Base-by-base conservation (phyloP, 2,329 filamentous ascomycete genomes). In the Pseudogymnoascus verrucosus region DNA sequence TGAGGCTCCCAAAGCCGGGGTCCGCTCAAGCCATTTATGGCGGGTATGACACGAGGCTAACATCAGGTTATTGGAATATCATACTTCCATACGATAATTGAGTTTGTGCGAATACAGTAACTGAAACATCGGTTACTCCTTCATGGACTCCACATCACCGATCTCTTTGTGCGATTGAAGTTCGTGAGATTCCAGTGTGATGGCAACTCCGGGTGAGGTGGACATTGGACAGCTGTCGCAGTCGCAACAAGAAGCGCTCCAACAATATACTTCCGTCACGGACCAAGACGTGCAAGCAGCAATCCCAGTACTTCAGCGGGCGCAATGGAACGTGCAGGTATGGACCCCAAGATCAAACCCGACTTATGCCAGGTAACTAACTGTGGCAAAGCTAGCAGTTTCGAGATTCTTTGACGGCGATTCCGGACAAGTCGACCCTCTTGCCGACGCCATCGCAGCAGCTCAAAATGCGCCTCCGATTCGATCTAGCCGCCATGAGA, bases 341-440 rank as follows among this genome's bases (percentile, higher is more conserved):
- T 39, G 76, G 65, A 14, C 19, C 11, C 23, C 19, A 6, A 44
- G 34, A 34, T n/a, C 61, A 51, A 10, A 44, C 23, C 14, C 26
- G 26, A 21, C 21, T 62, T 42, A 63, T 67, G 47, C 68, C 60
- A 54, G 63, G 21, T 57, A 16, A 64, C 68, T 70, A 65, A 74
- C 64, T 47, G 62, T 62, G 63, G 42, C 26, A 34, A 73, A 97
- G 88, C 96, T 98, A 71, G 93, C 95, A 64, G 93, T 99, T 67
- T 86, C 95, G 68, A 96, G 96, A 73, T 98, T 98, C 84, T 99
- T 97, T 74, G 95, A 99, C 72, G 95, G 95, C 69, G 95, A 98
- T 77, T 36, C 59, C 5, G 59, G 39, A 26, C 89, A 89, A 3
- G 84, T 91, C 60, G 91, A 96, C 74, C 89, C 86, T 11, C 79